Percentiles rank a stretch among this genome's conserved stretches.
These are phyloP conservation scores for Pisolithus sp. DNA, from an alignment of 768 basidiomycete genomes.

Conservation along the genomic window DNA sequence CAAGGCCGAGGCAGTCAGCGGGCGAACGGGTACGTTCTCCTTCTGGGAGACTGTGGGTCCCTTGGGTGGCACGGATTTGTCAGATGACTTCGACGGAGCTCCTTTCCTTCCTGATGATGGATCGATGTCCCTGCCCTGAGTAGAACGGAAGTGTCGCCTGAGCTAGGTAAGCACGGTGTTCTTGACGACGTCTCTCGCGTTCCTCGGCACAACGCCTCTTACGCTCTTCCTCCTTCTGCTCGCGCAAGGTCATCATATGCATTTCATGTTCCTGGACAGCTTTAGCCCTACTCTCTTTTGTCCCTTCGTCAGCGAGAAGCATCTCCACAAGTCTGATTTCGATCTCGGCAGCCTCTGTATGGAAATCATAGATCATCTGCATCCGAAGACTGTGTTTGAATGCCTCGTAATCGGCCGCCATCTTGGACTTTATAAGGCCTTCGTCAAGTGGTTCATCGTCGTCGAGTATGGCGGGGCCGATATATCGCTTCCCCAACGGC, in stretches of 20 bases:
- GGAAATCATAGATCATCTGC: conserved; percentile 30
- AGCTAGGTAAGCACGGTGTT: conserved; percentile 13
- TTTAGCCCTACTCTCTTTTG: conserved; percentile 23
- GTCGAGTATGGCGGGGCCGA: conserved; percentile 24
- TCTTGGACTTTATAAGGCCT: conserved; percentile 25
- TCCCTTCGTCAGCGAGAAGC: conserved; percentile 20
- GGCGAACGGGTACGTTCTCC: conserved; percentile 17
- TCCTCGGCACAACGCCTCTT: conserved; percentile 25
- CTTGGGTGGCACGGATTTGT: conserved; percentile 13
- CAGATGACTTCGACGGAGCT: conserved; percentile 8
- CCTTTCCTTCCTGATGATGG: conserved; percentile 5
- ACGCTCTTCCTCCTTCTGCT: conserved; percentile 27
- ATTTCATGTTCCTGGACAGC: conserved; percentile 28
- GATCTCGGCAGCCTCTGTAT: conserved; percentile 22
- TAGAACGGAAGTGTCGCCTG: conserved; percentile 14
- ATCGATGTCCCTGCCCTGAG: conserved; percentile 14
- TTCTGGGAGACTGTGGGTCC: conserved; percentile 17
- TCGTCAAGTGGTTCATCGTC: conserved; percentile 26
- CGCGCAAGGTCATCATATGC: conserved; percentile 27
- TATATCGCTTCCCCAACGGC: conserved; percentile 26
- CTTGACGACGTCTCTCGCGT: conserved; percentile 20
- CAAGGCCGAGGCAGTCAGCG: conserved; percentile 2
- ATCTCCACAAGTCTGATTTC: conserved; percentile 25
- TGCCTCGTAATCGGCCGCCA: conserved; percentile 27
- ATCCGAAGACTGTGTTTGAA: conserved; percentile 28